Evolutionary conservation across 208 protist species (phyloP).

Genomic region (Vickermania spadyakhi): DNA sequence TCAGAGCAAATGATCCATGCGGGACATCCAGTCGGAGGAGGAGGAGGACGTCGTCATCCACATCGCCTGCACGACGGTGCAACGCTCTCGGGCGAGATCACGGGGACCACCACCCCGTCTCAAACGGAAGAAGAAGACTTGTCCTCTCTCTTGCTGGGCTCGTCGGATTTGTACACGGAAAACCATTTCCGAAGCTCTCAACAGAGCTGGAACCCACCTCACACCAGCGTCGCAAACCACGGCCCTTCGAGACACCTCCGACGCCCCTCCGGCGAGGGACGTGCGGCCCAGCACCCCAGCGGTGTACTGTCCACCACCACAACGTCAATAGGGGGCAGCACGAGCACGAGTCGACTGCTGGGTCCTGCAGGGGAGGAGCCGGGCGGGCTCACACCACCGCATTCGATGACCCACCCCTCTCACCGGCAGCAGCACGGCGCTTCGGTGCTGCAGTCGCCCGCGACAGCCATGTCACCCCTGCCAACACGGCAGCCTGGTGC

Average conservation of each 20-base stretch:
- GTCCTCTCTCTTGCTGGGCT: too few species aligned
- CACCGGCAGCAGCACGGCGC: too few species aligned
- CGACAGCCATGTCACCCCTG: background rate
- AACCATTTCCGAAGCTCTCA: background rate
- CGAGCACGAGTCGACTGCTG: background rate
- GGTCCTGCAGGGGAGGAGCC: background rate
- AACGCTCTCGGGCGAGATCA: background rate
- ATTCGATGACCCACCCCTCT: background rate
- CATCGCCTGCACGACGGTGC: background rate
- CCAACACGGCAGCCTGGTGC: too few species aligned
- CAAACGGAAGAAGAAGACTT: background rate
- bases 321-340: background rate
- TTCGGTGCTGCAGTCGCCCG: too few species aligned
- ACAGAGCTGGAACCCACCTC: too few species aligned
- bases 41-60: conserved; percentile 10
- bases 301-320: background rate
- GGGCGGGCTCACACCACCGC: background rate
- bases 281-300: background rate
- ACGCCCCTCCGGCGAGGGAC: background rate
- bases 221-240: too few species aligned
- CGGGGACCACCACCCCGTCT: background rate
- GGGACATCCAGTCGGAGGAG: conserved; percentile 11
- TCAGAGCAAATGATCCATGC: background rate
- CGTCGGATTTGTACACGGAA: background rate
- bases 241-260: too few species aligned